A percentile compares a stretch with the other conserved stretches of the same genome.
These are phyloP conservation scores for Fusarium protoensiforme DNA, from an alignment of 2,329 filamentous ascomycete species.

Conservation along the genomic window DNA sequence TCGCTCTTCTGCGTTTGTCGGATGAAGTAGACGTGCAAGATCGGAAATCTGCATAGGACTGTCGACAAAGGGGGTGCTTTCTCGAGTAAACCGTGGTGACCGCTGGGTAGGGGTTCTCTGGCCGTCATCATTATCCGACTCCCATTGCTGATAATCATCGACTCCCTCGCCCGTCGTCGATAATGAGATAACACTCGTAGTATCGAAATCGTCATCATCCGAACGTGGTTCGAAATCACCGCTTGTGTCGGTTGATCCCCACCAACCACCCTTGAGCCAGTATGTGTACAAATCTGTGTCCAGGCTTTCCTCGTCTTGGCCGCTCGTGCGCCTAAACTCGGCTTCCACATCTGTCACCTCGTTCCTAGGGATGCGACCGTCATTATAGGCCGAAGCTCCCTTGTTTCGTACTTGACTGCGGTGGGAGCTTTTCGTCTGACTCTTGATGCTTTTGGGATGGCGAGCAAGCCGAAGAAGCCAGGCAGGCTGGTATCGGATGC, in stretches of 20 bases:
- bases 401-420: constrained; percentile 23
- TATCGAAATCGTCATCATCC: constrained; percentile 72
- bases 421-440: constrained; percentile 23
- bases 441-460: constrained; percentile 48
- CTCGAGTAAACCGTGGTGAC: constrained; percentile 59
- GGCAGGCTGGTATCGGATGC: constrained; percentile 47
- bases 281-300: constrained; percentile 82
- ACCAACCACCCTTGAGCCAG: constrained; percentile 87
- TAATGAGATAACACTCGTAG: constrained; percentile 81
- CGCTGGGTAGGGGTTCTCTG: constrained; percentile 80
- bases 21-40: constrained; percentile 84
- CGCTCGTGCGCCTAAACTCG: constrained; percentile 73
- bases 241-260: constrained; percentile 84
- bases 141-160: constrained; percentile 61
- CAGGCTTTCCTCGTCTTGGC: constrained; percentile 71
- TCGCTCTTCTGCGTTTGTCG: constrained; percentile 79
- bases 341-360: constrained; percentile 82
- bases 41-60: constrained; percentile 72
- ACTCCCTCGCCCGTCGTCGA: constrained; percentile 56
- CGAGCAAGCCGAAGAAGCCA: constrained; percentile 70
- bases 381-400: constrained; percentile 41
- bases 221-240: constrained; percentile 76
- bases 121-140: constrained; percentile 58
- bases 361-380: constrained; percentile 65
- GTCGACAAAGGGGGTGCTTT: constrained; percentile 70